Conservation (phyloP, 169 alveolate species). For the Pseudocohnilembus persalinus region DNA sequence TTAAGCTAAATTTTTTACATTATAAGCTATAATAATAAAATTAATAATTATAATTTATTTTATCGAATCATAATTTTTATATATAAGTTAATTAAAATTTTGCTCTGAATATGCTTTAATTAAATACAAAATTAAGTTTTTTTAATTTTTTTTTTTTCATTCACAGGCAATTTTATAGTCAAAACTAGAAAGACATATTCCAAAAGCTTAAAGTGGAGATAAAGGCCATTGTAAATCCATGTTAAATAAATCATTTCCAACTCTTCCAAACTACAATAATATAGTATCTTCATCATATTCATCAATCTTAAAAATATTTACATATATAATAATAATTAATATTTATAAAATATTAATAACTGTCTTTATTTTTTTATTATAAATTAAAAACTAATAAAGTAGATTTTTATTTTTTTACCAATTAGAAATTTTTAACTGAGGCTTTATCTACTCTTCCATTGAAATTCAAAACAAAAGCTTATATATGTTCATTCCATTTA, state of each 20-base stretch:
- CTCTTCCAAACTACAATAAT: conserved; percentile 72
- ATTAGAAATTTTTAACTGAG: conserved; percentile 74
- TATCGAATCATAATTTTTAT: too few relatives aligned
- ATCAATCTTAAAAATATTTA: conserved; percentile 9
- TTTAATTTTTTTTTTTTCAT: conserved; percentile 32
- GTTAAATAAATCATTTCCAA: conserved; percentile 61
- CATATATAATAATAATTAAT: too few relatives aligned
- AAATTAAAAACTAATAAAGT: too few relatives aligned
- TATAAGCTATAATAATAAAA: too few relatives aligned
- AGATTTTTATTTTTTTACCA: conserved; percentile 10
- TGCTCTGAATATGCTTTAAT: too few relatives aligned
- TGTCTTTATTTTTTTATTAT: background rate
- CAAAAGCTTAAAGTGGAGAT: conserved; percentile 66
- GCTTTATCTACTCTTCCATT: conserved; percentile 79
- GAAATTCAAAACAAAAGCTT: conserved; percentile 73
- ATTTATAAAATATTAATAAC: too few relatives aligned
- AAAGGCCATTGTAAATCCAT: conserved; percentile 70
- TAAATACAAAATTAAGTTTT: background rate
- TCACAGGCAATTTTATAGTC: conserved; percentile 79
- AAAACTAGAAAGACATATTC: conserved; percentile 64
- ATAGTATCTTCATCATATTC: conserved; percentile 62
- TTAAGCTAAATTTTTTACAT: too few relatives aligned
- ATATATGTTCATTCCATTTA: conserved; percentile 69
- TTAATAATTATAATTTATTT: too few relatives aligned
- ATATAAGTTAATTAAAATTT: too few relatives aligned